phyloP scores from a whole-genome alignment of 169 alveolate species.

The Cryptosporidium andersoni region DNA sequence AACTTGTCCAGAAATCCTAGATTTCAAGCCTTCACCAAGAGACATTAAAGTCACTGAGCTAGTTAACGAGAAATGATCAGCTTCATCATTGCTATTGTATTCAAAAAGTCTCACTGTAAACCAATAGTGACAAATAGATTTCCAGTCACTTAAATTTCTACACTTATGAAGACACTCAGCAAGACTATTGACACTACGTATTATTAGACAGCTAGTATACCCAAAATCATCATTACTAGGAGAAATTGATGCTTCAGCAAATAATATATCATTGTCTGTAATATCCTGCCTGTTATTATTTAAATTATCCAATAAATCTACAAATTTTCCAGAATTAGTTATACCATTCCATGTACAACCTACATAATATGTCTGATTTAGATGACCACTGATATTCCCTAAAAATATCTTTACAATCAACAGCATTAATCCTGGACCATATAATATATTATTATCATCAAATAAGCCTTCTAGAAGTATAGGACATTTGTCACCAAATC shows the following conservation, averaged over 20 bases:
- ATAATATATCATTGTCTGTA: not conserved
- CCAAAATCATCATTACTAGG: slow-evolving; percentile 46
- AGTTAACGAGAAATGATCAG: too few relatives aligned
- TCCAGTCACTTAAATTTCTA: slow-evolving; percentile 33
- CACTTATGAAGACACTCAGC: slow-evolving; percentile 21
- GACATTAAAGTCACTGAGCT: slow-evolving; percentile 40
- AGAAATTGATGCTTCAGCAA: slow-evolving; percentile 6
- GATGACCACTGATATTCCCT: slow-evolving; percentile 1
- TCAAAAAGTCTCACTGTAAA: slow-evolving; percentile 37
- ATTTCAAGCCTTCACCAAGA: slow-evolving; percentile 59
- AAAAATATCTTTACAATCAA: slow-evolving; percentile 21
- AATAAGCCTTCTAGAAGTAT: slow-evolving; percentile 54
- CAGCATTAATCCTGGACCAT: slow-evolving; percentile 46
- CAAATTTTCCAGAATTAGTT: slow-evolving; percentile 29
- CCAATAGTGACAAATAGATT: slow-evolving; percentile 21
- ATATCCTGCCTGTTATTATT: not conserved
- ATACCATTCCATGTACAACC: slow-evolving; percentile 57
- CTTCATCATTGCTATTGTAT: not conserved
- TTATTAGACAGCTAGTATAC: slow-evolving; percentile 3
- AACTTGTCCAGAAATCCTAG: slow-evolving; percentile 67
- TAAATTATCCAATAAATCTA: slow-evolving; percentile 43
- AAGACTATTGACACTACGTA: slow-evolving; percentile 43
- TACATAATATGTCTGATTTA: not conserved
- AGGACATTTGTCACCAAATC: slow-evolving; percentile 58
- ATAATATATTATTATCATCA: slow-evolving; percentile 16